Base-by-base conservation (phyloP, 371 early-diverging fungal species). In the Rhizopus arrhizus region DNA sequence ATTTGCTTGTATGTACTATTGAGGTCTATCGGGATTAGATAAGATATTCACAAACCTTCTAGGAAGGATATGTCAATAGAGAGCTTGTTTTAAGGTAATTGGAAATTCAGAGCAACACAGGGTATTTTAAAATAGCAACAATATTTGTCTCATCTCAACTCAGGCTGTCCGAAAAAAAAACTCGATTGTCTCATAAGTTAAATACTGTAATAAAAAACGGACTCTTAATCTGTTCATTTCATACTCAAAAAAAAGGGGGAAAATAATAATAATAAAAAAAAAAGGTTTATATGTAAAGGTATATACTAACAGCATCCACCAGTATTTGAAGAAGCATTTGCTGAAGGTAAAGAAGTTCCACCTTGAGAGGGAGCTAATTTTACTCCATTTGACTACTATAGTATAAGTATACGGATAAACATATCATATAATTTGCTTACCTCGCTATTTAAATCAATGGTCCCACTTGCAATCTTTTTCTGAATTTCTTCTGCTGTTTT, bases 321-420 rank as follows among this genome's bases (percentile, higher is more conserved):
- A 38, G 71, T 62, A 34, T 66, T 73, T 15, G 77, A 73, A 32
- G 80, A 67, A 5, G 72, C 59, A 48, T 75, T 75, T 33, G 72
- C 73, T 11, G 78, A 74, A 38, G 81, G 81, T 55, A 81, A 67
- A 13, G 78, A 75, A 35, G 78, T 76, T 16, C 71, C 76, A 36
- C 78, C 81, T 59, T 73, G 76, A 42, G 71, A 64, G 32, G 74
- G 74, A 35, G 71, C 74, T 32, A 78, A 57, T 62, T 81, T 81
- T 43, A 81, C 70, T 13, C 81, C 81, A 56, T 76, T 78, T 40
- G 78, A 63, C 73, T 78, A 51, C 8, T 43, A 31, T 49, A 10
- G n/a, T 46, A 36, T 8, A 28, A 49, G 15, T 58, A 10, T 32
- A 10, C 2, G 31, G 31, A 16, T 29, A 8, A 16, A 16, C 16